Conservation (phyloP, 2,329 filamentous ascomycete genomes). For the Penicillium brevicompactum region DNA sequence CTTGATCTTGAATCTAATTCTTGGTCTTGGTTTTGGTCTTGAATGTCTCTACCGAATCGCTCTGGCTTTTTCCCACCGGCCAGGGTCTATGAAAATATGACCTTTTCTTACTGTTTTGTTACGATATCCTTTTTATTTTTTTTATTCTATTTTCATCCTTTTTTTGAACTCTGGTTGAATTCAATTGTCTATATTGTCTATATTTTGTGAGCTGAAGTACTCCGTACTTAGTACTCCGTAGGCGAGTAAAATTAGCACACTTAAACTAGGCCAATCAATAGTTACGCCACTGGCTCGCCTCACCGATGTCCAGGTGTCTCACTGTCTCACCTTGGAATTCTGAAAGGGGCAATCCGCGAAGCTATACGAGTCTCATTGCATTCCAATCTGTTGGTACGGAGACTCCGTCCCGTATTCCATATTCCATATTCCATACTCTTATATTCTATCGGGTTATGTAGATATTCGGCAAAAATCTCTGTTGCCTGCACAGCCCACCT, state of each 20-base stretch:
- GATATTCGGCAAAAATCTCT: not conserved
- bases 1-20: slow-evolving; percentile 8
- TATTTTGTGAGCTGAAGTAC: not conserved
- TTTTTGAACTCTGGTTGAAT: not conserved
- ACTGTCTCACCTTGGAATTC: not conserved
- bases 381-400: not conserved
- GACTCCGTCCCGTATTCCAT: no score
- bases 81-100: slow-evolving; percentile 11
- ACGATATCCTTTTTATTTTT: not conserved
- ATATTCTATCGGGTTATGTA: no score
- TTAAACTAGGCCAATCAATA: not conserved
- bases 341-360: not conserved
- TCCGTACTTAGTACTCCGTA: no score
- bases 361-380: not conserved
- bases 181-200: not conserved
- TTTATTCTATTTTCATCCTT: not conserved
- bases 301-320: not conserved
- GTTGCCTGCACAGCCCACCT: slow-evolving; percentile 13
- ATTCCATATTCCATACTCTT: no score
- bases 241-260: not conserved
- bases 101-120: not conserved
- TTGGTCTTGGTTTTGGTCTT: no score
- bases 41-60: not conserved
- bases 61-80: not conserved
- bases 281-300: not conserved